A percentile compares a stretch with the other conserved stretches of the same genome.
Evolutionary conservation across 139 green algal species (phyloP).

Genomic region (Chlorella sp.): DNA sequence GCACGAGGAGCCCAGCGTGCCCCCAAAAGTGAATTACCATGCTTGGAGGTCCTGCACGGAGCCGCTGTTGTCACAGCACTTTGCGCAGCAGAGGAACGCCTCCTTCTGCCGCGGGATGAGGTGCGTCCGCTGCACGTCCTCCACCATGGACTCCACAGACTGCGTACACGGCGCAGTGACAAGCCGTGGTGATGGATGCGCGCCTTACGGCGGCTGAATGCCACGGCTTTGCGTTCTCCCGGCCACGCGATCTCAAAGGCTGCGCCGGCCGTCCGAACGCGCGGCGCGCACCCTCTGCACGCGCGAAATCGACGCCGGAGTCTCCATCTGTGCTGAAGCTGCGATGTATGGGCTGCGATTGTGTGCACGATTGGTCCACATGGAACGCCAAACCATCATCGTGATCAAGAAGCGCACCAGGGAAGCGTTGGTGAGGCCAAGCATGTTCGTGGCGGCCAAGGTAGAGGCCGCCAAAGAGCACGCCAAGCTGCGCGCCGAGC

Average conservation of each 20-base stretch:
- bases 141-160: constrained; percentile 30
- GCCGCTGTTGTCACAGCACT: constrained; percentile 28
- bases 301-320: background rate
- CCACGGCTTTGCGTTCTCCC: no score
- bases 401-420: background rate
- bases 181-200: no score
- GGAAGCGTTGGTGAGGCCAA: background rate
- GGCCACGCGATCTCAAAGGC: no score
- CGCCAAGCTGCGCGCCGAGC: background rate
- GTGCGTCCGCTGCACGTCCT: constrained; percentile 28
- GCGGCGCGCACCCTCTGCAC: background rate
- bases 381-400: no score
- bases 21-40: constrained; percentile 20
- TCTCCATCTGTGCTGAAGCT: no score
- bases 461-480: background rate
- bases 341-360: no score
- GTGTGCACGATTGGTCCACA: no score
- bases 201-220: no score
- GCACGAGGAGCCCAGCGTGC: no score
- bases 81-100: constrained; percentile 39
- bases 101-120: constrained; percentile 37
- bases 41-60: constrained; percentile 22
- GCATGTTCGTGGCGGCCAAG: background rate
- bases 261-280: background rate
- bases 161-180: no score